These are phyloP conservation scores for Zygoascus bituminiphila DNA, from an alignment of 805 yeast genomes.

Conservation along the genomic window DNA sequence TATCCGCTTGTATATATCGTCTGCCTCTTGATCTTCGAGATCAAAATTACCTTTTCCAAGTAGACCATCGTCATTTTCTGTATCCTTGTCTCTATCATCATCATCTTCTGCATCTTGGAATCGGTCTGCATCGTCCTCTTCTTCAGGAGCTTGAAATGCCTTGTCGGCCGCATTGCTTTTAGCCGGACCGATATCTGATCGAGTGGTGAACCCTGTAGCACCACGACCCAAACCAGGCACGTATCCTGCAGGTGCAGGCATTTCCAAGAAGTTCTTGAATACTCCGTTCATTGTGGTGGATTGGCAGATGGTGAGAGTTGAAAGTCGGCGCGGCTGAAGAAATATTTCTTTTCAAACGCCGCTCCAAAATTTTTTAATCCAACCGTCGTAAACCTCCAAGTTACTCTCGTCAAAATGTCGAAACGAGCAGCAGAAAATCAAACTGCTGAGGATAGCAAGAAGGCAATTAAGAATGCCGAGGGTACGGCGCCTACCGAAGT, in stretches of 20 bases:
- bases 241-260: conserved; percentile 83
- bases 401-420: conserved; percentile 37
- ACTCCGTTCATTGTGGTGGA: not conserved
- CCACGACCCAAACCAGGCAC: conserved; percentile 93
- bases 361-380: not conserved
- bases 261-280: conserved; percentile 51
- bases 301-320: not conserved
- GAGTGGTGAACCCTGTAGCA: conserved; percentile 85
- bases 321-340: not conserved
- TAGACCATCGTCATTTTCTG: conserved; percentile 30
- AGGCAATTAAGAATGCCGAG: conserved; percentile 31
- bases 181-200: conserved; percentile 61
- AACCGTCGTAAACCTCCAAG: too few relatives aligned
- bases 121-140: conserved; percentile 7
- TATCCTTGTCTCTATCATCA: conserved; percentile 24
- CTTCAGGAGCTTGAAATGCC: conserved; percentile 23
- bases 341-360: too few relatives aligned
- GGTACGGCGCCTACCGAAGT: conserved; percentile 31
- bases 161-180: conserved; percentile 33
- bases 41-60: conserved; percentile 27
- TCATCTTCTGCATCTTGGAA: conserved; percentile 16
- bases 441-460: conserved; percentile 19
- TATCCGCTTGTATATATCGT: conserved; percentile 53
- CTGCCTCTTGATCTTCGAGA: conserved; percentile 73
- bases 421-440: conserved; percentile 42